These are phyloP conservation scores for Eucalyptus sideroxylon DNA, from an alignment of 345 rosid genomes.

Conservation along the genomic window DNA sequence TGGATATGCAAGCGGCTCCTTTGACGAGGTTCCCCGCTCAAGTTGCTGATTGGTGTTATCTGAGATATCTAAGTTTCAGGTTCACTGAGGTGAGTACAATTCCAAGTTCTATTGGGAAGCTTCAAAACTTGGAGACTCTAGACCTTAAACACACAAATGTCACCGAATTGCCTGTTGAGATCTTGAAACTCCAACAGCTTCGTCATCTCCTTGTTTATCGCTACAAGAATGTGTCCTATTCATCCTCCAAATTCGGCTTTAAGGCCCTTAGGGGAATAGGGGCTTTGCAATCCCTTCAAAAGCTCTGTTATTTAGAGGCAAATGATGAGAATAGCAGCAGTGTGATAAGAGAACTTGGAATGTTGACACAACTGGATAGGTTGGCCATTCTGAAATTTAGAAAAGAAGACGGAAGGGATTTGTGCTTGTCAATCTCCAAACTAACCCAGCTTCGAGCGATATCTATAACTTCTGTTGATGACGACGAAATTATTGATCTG, in stretches of 20 bases:
- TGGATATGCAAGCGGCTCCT: conserved; percentile 24
- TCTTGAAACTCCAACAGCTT: conserved; percentile 19
- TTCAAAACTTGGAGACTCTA: conserved; percentile 27
- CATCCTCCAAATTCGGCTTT: conserved; percentile 10
- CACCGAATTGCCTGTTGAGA: conserved; percentile 17
- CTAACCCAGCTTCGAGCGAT: conserved; percentile 11
- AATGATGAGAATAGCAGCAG: neutral
- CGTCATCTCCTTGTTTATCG: conserved; percentile 25
- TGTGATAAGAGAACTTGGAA: conserved; percentile 14
- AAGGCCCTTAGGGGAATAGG: conserved; percentile 12
- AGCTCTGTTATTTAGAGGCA: conserved; percentile 22
- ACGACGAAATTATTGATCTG: conserved; percentile 14
- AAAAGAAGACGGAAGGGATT: conserved; percentile 12
- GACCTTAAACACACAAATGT: conserved; percentile 31
- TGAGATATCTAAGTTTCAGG: conserved; percentile 27
- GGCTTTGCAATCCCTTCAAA: conserved; percentile 19
- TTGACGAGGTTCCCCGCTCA: conserved; percentile 15
- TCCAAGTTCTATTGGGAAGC: conserved; percentile 25
- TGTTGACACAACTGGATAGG: conserved; percentile 18
- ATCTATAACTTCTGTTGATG: conserved; percentile 7
- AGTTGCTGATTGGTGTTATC: conserved; percentile 2
- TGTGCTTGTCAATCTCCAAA: conserved; percentile 16
- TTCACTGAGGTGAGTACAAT: conserved; percentile 11
- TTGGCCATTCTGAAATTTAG: conserved; percentile 22
- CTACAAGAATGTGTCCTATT: conserved; percentile 11